phyloP scores from a whole-genome alignment of 202 grass and related monocot species.

The Eragrostis tef region DNA sequence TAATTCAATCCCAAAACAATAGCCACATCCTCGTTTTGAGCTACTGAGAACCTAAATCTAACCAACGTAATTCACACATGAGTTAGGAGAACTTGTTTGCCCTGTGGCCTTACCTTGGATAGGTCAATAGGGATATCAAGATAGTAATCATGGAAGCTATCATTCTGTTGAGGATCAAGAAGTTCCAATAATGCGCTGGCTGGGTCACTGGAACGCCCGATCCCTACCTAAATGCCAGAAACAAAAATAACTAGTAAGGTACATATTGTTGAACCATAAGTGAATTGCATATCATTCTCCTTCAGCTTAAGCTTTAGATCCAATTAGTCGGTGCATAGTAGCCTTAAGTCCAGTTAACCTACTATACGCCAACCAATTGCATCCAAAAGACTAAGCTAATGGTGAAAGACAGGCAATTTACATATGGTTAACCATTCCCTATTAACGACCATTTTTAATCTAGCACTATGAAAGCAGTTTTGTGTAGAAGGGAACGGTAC shows the following conservation, averaged over 20 bases:
- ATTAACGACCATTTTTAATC: too few species aligned
- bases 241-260: constrained; percentile 24
- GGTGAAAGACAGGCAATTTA: background rate
- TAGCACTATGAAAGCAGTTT: too few species aligned
- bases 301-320: too few species aligned
- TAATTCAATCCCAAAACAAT: too few species aligned
- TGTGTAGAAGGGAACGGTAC: too few species aligned
- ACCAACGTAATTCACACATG: background rate
- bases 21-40: too few species aligned
- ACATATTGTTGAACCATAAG: too few species aligned
- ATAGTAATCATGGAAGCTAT: constrained; percentile 96
- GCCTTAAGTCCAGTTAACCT: constrained; percentile 7
- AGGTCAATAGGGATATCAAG: constrained; percentile 98
- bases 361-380: constrained; percentile 13
- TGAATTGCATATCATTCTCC: background rate
- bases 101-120: constrained; percentile 69
- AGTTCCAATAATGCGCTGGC: constrained; percentile 94
- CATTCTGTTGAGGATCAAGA: constrained; percentile 93
- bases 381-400: too few species aligned
- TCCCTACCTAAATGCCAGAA: constrained; percentile 67
- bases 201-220: constrained; percentile 89
- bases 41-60: too few species aligned
- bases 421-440: too few species aligned
- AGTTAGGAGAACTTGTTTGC: constrained; percentile 31
- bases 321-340: too few species aligned